These are phyloP conservation scores for Ceraceosorus guamensis DNA, from an alignment of 1,284 basidiomycete genomes.

Conservation along the genomic window DNA sequence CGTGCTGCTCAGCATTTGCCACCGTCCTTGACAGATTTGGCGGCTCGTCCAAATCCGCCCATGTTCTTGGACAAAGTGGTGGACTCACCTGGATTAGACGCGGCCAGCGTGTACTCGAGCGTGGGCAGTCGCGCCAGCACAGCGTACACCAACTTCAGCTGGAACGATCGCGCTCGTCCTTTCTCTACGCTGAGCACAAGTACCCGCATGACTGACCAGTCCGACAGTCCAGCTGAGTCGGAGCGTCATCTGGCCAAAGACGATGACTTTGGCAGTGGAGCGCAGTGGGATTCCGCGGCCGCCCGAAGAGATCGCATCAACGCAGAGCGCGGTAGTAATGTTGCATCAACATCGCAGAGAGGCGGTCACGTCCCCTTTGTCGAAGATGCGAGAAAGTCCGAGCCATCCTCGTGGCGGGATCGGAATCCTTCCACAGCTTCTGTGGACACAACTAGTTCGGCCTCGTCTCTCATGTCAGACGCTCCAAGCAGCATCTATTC, in stretches of 20 bases:
- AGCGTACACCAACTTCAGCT: slow-evolving; percentile 12
- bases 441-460: slow-evolving; percentile 13
- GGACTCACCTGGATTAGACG: too few relatives aligned
- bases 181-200: slow-evolving; percentile 14
- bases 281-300: slow-evolving; percentile 28
- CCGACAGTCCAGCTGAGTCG: not conserved
- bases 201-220: not conserved
- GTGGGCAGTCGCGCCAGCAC: not conserved
- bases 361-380: slow-evolving; percentile 6
- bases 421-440: slow-evolving; percentile 23
- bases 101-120: too few relatives aligned
- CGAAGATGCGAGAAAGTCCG: slow-evolving; percentile 19
- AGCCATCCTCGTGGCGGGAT: slow-evolving; percentile 29
- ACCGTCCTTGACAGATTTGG: too few relatives aligned
- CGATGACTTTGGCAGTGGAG: slow-evolving; percentile 1
- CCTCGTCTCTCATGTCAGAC: slow-evolving; percentile 20
- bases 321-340: slow-evolving; percentile 2
- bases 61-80: too few relatives aligned
- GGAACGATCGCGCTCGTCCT: slow-evolving; percentile 8
- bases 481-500: slow-evolving; percentile 27
- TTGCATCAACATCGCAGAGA: slow-evolving; percentile 13
- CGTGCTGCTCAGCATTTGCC: too few relatives aligned
- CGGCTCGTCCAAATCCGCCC: too few relatives aligned
- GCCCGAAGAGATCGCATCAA: slow-evolving; percentile 27
- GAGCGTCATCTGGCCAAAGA: not conserved